These are phyloP conservation scores for Taphrina confusa DNA, from an alignment of 1,139 yeast genomes.

Conservation along the genomic window DNA sequence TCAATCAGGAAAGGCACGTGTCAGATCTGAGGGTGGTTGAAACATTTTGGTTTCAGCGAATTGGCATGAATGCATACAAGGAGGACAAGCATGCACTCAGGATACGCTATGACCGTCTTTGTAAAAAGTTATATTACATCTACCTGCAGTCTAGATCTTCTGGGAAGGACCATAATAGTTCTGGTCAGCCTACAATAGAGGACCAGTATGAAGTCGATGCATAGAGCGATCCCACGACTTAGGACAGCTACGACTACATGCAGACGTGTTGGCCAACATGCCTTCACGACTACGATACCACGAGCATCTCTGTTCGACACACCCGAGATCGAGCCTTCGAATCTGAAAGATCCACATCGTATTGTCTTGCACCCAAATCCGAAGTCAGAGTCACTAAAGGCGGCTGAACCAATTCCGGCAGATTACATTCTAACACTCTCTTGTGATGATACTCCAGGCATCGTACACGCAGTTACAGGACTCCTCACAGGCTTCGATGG, in stretches of 20 bases:
- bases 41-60: too few relatives aligned
- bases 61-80: too few relatives aligned
- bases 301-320: background rate
- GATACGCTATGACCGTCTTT: too few relatives aligned
- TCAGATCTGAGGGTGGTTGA: too few relatives aligned
- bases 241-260: background rate
- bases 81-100: too few relatives aligned
- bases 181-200: too few relatives aligned
- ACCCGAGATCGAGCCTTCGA: conserved; percentile 2
- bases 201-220: too few relatives aligned
- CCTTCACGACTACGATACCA: background rate
- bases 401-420: background rate
- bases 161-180: too few relatives aligned
- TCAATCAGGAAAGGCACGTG: too few relatives aligned
- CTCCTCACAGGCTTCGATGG: conserved; percentile 18
- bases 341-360: conserved; percentile 24
- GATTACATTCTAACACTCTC: conserved; percentile 27
- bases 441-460: conserved; percentile 28
- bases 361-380: conserved; percentile 9
- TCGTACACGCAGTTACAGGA: conserved; percentile 32
- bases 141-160: too few relatives aligned
- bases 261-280: background rate
- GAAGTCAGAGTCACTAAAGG: background rate
- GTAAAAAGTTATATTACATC: too few relatives aligned
- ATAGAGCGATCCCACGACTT: background rate